Base-by-base conservation (phyloP, 805 yeast species). In the Scheffersomyces coipomensis region DNA sequence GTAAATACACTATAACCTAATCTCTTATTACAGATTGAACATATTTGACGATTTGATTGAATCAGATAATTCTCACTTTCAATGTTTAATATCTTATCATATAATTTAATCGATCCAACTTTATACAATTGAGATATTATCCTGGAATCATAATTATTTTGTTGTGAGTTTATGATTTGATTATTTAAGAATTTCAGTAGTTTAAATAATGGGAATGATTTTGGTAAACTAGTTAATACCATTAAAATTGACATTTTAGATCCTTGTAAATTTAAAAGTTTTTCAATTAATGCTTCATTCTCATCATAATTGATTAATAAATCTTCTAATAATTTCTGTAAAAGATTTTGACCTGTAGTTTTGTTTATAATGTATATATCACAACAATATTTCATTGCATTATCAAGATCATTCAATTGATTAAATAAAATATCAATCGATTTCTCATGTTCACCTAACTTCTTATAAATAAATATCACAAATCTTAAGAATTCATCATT, bases 321-420 rank as follows among this genome's bases (percentile, higher is more conserved):
- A 43, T 72, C 73, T 30, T 73, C 76, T 19, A 83, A 55, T 17
- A 82, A 61, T 29, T 66, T 69, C 37, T 76, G 76, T n/a, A 84
- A 62, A 8, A 76, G 56, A 4, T 54, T 42, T 19, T 58, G 46
- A 2, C 87, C 85, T 0, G 36, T 37, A n/a, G 50, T 53, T 9
- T 56, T 29, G 34, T 73, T 67, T 2, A 49, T 41, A 1, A 62
- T 58, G 44, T 72, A 76, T 0, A 85, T 62, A 3, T 64, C 64
- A 1, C 73, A 58, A 45, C 93, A 82, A 50, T 85, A 85, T 2
- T 62, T 54, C 43, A 83, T 72, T 0, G 95, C 85, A n/a, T 67
- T 63, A 16, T 60, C 60, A 34, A 77, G 71, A 52, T 84, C 84
- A 3, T 75, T 60, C 33, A 86, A 58, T 16, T 79, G 79, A 35